Evolutionary conservation across 345 rosid species (phyloP), one percentile per base, ranked within the genome.

Genomic region (Xanthoceras sorbifolium): DNA sequence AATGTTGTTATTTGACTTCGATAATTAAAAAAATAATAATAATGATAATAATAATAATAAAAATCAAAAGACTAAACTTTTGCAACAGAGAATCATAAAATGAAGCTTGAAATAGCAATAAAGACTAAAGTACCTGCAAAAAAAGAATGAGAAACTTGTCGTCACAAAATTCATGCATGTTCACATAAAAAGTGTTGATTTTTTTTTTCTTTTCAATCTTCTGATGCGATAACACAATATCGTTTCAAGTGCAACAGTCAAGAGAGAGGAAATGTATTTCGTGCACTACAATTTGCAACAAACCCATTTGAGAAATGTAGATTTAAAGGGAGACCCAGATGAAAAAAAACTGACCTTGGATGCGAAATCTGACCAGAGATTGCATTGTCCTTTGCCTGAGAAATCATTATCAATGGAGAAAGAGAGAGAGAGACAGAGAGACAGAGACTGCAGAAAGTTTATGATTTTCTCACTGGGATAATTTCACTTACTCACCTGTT

Each of bases 331-430:
- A 74, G 9, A 64, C 25, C 36, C 71, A 18, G 72, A 75, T 32
- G 52, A 38, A 50, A 75, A 74, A 74, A 64, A 64, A 23, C 72
- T 34, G 46, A 54, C 71, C 78, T 75, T 50, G 28, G 54, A 66
- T 22, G 52, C 36, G 48, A 34, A 75, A 65, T 52, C 71, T 31
- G 64, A 25, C 1, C 54, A 75, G 78, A 54, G 23, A 65, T 11
- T 2, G 64, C 23, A 0, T 63, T 64, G 50, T 20, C 29, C 42
- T n/a, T 63, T 48, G 77, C 62, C 59, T 26, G 70, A 64, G 22
- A 48, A n/a, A n/a, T n/a, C n/a, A n/a, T n/a, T n/a, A 73, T 44
- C 59, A 61, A 73, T 25, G 26, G 10, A 42, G 36, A 72, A 40
- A 59, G 25, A 31, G 64, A 15, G 54, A 34, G 22, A 42, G n/a